Evolutionary conservation across 257 asterid genomes (phyloP), one percentile per base, ranked within the genome.

Genomic region (Primulina huaijiensis): DNA sequence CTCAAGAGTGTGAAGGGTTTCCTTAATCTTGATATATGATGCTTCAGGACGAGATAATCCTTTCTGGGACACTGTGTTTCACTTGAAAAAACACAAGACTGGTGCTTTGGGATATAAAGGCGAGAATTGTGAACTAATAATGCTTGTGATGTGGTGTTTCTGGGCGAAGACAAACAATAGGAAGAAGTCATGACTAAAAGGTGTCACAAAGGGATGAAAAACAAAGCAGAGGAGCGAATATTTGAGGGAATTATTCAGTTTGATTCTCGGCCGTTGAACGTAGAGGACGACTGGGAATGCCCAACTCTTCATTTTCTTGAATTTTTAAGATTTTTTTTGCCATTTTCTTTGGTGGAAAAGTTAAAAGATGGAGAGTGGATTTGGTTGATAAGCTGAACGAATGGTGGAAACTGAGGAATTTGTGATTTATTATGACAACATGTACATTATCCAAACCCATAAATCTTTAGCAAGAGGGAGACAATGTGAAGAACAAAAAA

Each of bases 111-210:
- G 71, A 80, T 75, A 77, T 76, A 70, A 25, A 75, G 19, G 62
- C 74, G 79, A 57, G 82, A 72, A 57, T 73, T 79, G 5, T 72
- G 81, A 68, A 76, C 64, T 19, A 79, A 68, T 58, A 84, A 40
- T 11, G 85, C 65, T 59, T 65, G 81, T 70, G 80, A 80, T 34
- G 75, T 66, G 72, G 82, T 74, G 83, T 73, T 85, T 77, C 87
- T 79, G 1, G 80, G 62, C 25, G 85, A 80, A 70, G 90, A 86
- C 60, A 92, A 65, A 72, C 80, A 77, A 79, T 84, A 83, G 37
- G 90, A 86, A 74, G 84, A 69, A 76, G 82, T 71, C 96, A 92
- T 87, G 88, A 68, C 79, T 83, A 61, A 56, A 35, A 55, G 74
- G 72, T 58, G 66, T 46, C 7, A 68, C 55, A 21, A 67, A 64